Base-by-base conservation (phyloP, 441 rosid genomes). In the Populus tomentosa region DNA sequence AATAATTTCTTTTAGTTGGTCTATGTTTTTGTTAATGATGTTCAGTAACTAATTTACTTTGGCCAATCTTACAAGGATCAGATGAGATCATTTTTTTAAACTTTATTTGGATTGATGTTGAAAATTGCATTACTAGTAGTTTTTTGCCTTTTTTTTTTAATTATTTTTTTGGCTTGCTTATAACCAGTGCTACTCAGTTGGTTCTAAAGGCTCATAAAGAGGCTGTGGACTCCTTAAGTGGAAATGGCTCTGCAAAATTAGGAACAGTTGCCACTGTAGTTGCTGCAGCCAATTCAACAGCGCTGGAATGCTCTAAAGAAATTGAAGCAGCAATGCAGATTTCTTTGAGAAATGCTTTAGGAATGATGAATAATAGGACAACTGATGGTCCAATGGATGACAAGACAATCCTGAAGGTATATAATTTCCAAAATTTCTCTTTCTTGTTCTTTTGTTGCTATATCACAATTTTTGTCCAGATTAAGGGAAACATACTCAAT, bases 261-360 rank as follows among this genome's bases (percentile, higher is more conserved):
- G 99, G 99, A 74, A 94, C 95, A 0, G 94, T 96, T 75, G 98
- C 99, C 61, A 82, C 98, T 23, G 98, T 94, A 72, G 98, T 96
- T 81, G 95, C 98, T 33, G 97, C 98, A 78, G 99, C 99, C 61
- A 95, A 95, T 90, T 94, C 99, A 79, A 95, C 95, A 40, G 97
- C 99, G 38, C 69, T 76, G 84, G 97, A 94, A 87, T 85, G 94
- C 81, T 89, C 99, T 50, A 95, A 89, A 86, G 99, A 95, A 84
- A 94, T 95, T 78, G 97, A 95, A 88, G 93, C 93, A 23, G 95
- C 99, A 78, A 95, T 95, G 98, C 97, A 94, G 86, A 87, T 95
- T 67, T 90, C 97, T 71, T 86, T 94, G 90, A 94, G 97, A 89
- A 92, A 89, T 86, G 91, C 97, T 23, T 82, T 94, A 53, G 95